Evolutionary conservation across 2,329 filamentous ascomycete species (phyloP).

Genomic region (Penicillium sp.): DNA sequence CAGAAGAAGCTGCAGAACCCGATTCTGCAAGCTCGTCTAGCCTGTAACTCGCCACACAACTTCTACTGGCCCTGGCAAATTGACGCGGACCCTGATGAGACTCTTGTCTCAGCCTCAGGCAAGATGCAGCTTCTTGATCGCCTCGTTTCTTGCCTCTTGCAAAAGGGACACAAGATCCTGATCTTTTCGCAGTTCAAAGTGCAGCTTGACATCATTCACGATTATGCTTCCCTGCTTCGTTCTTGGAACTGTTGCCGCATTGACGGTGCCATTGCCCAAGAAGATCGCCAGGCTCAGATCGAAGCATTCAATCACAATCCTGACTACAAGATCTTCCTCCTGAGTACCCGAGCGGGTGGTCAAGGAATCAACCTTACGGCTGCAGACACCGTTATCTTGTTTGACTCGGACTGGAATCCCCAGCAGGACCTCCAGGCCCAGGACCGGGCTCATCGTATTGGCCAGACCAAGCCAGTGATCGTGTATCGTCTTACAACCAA

Average conservation of each 20-base stretch:
- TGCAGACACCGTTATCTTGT: conserved; percentile 89
- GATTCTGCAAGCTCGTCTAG: conserved; percentile 83
- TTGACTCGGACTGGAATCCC: conserved; percentile 90
- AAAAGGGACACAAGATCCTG: conserved; percentile 78
- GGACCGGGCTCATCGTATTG: conserved; percentile 91
- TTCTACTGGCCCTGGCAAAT: conserved; percentile 89
- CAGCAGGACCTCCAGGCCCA: conserved; percentile 97
- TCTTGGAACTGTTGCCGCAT: conserved; percentile 83
- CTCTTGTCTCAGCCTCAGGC: conserved; percentile 79
- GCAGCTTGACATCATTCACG: conserved; percentile 83
- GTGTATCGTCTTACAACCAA: conserved; percentile 92
- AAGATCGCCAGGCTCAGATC: conserved; percentile 67
- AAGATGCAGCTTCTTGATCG: conserved; percentile 95
- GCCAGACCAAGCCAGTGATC: conserved; percentile 85
- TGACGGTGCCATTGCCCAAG: conserved; percentile 79
- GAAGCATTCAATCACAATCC: conserved; percentile 67
- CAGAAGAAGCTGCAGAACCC: conserved; percentile 92
- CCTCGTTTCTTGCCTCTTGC: conserved; percentile 71
- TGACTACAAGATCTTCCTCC: conserved; percentile 71
- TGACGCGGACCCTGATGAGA: conserved; percentile 66
- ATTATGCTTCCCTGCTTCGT: conserved; percentile 76
- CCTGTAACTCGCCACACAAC: conserved; percentile 92
- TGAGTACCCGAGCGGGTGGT: conserved; percentile 87
- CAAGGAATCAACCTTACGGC: conserved; percentile 92
- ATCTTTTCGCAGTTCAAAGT: conserved; percentile 97